phyloP scores from a whole-genome alignment of 2,329 filamentous ascomycete species.

The Cytospora piceicola region DNA sequence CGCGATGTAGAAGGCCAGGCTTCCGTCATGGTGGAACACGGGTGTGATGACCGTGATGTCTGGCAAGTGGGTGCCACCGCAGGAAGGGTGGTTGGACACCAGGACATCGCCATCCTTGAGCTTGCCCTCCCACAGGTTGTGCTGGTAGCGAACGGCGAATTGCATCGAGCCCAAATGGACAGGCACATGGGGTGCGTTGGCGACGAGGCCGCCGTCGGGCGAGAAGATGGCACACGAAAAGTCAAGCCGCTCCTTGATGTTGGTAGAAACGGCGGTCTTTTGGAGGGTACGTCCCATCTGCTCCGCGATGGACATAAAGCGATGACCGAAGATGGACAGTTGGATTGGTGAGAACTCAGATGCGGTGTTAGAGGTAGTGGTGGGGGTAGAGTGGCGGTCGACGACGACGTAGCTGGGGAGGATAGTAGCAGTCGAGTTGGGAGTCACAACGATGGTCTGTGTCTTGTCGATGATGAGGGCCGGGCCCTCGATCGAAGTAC shows the following conservation, averaged over 20 bases:
- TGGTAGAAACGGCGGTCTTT: conserved; percentile 77
- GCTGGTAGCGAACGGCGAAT: conserved; percentile 74
- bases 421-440: conserved; percentile 55
- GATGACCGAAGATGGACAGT: conserved; percentile 76
- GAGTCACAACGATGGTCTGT: conserved; percentile 74
- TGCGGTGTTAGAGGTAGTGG: conserved; percentile 69
- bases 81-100: conserved; percentile 42
- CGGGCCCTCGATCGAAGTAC: conserved; percentile 65
- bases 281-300: conserved; percentile 82
- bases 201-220: conserved; percentile 71
- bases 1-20: conserved; percentile 54
- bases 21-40: conserved; percentile 47
- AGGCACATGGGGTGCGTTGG: conserved; percentile 76
- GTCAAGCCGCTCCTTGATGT: conserved; percentile 80
- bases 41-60: conserved; percentile 45
- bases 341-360: conserved; percentile 77
- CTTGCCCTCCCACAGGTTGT: conserved; percentile 64
- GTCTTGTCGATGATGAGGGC: conserved; percentile 70
- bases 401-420: conserved; percentile 50
- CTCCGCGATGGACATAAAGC: conserved; percentile 84
- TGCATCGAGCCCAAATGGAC: conserved; percentile 80
- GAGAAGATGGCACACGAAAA: conserved; percentile 83
- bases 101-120: conserved; percentile 43
- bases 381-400: conserved; percentile 34
- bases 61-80: conserved; percentile 45